Conservation (phyloP, 805 yeast genomes). For the Jamesozyma jinghongensis region DNA sequence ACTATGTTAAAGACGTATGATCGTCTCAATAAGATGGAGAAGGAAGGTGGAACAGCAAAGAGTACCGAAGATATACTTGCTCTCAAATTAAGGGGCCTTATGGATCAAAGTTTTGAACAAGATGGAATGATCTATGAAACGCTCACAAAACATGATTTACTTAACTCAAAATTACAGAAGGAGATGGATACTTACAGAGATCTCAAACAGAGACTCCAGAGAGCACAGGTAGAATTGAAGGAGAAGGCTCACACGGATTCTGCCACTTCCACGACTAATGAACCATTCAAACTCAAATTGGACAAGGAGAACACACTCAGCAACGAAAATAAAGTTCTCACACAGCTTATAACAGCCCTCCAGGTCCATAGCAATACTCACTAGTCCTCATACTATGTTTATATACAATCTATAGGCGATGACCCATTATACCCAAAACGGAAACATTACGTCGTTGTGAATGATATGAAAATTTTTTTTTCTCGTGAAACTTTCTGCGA, state of each 20-base stretch:
- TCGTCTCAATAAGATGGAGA: constrained; percentile 5
- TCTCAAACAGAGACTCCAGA: background rate
- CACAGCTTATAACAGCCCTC: constrained; percentile 15
- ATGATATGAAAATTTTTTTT: constrained; percentile 3
- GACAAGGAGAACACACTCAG: constrained; percentile 1
- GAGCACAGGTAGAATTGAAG: background rate
- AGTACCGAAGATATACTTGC: constrained; percentile 14
- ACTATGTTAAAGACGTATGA: constrained; percentile 15
- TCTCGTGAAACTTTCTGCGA: background rate
- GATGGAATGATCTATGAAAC: constrained; percentile 10
- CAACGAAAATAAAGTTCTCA: constrained; percentile 12
- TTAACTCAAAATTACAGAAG: constrained; percentile 3
- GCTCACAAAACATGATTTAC: constrained; percentile 1
- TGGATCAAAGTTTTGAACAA: constrained; percentile 13
- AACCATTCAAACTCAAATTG: background rate
- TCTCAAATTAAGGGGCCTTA: constrained; percentile 7
- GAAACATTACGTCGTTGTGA: background rate
- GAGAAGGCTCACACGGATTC: no score
- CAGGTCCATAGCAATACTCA: constrained; percentile 13
- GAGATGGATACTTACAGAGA: constrained; percentile 4
- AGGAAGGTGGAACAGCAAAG: background rate
- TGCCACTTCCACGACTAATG: background rate
- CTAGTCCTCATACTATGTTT: background rate
- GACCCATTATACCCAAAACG: background rate
- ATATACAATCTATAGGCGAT: background rate